phyloP scores from a whole-genome alignment of 345 rosid genomes.

The Salix brachista region DNA sequence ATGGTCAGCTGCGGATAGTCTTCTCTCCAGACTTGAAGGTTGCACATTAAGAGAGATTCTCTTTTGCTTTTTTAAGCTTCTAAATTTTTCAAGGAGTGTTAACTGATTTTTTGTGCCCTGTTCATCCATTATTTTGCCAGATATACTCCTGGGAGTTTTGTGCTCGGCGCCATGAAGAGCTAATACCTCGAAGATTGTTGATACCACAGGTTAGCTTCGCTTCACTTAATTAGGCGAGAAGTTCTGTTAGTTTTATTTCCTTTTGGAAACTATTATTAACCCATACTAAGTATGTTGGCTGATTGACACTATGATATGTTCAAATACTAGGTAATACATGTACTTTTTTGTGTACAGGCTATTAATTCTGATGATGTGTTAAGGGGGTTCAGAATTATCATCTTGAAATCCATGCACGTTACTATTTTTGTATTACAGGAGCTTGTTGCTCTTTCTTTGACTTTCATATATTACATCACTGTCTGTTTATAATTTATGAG shows the following conservation, averaged over 20 bases:
- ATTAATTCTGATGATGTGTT: neutral
- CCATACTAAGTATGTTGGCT: neutral
- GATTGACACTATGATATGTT: neutral
- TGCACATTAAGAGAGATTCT: neutral
- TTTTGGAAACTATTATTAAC: neutral
- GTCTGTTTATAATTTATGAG: neutral
- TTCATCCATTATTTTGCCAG: constrained; percentile 31
- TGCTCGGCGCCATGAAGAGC: constrained; percentile 97
- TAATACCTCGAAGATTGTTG: constrained; percentile 83
- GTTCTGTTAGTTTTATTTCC: neutral
- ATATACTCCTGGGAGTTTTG: constrained; percentile 99
- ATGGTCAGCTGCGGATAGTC: constrained; percentile 91
- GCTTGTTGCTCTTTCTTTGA: neutral
- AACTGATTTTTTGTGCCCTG: constrained; percentile 1
- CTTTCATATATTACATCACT: neutral
- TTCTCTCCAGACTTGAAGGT: constrained; percentile 97
- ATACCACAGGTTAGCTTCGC: constrained; percentile 71
- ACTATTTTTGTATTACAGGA: neutral
- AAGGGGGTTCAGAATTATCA: neutral
- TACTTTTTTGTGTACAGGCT: neutral
- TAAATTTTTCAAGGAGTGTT: neutral
- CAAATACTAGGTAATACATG: neutral
- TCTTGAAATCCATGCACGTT: neutral
- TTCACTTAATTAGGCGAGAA: neutral
- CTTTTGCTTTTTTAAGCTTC: neutral